phyloP scores from a whole-genome alignment of 2,329 filamentous ascomycete genomes.

The Alternaria sp. region DNA sequence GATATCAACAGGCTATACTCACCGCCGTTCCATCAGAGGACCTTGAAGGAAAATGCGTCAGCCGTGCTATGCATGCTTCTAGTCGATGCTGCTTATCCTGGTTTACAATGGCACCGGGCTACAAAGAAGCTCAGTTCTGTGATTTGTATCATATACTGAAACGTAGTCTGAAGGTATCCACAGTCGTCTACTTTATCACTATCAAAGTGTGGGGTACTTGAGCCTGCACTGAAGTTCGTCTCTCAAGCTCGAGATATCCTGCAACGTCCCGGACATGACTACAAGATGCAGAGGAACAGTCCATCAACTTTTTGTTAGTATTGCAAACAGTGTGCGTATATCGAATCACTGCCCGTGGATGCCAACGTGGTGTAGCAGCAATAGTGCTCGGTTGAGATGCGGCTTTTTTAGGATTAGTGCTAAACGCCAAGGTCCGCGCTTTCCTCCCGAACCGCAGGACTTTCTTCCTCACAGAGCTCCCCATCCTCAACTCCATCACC shows the following conservation, averaged over 20 bases:
- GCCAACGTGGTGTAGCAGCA: slow-evolving; percentile 8
- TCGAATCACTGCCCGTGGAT: neutral
- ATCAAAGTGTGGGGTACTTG: slow-evolving; percentile 9
- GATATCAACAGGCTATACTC: neutral
- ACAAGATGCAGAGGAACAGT: neutral
- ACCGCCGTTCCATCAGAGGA: neutral
- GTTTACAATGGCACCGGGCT: neutral
- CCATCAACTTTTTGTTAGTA: accelerated
- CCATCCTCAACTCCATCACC: slow-evolving; percentile 50
- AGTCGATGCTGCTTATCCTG: neutral
- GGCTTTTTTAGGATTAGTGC: slow-evolving; percentile 34
- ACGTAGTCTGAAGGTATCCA: slow-evolving; percentile 5
- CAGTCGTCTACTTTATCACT: slow-evolving; percentile 3
- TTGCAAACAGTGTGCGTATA: neutral
- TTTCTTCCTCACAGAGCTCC: slow-evolving; percentile 45
- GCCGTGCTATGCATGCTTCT: neutral
- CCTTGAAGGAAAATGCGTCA: neutral
- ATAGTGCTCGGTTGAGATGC: slow-evolving; percentile 20
- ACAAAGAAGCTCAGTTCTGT: neutral
- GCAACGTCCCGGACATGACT: too few species aligned
- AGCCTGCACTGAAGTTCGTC: neutral
- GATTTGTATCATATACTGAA: neutral
- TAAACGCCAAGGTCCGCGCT: slow-evolving; percentile 35
- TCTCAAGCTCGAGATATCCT: neutral
- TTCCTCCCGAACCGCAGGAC: slow-evolving; percentile 44